phyloP scores from a whole-genome alignment of 306 rosid genomes.

The Pterocarpus santalinus region DNA sequence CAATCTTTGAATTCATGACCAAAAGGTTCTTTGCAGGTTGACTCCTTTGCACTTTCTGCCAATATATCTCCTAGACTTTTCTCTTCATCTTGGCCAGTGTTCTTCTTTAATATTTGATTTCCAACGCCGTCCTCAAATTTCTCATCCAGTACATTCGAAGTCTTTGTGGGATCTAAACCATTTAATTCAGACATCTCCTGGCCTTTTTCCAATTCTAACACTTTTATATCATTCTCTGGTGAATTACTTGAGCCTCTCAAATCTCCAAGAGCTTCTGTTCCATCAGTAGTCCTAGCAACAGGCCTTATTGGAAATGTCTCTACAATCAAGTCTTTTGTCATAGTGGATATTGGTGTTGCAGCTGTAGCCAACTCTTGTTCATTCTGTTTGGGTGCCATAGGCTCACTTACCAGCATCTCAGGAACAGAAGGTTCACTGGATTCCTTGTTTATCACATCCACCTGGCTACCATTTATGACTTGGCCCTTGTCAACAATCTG shows the following conservation, averaged over 20 bases:
- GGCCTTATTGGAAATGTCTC: constrained; percentile 82
- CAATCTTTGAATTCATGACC: constrained; percentile 42
- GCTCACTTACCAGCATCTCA: constrained; percentile 45
- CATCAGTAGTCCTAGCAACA: constrained; percentile 42
- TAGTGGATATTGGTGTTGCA: constrained; percentile 45
- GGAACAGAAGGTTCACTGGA: constrained; percentile 39
- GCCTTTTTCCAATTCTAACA: constrained; percentile 39
- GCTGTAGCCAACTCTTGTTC: constrained; percentile 51
- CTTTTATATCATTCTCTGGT: constrained; percentile 46
- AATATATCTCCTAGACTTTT: constrained; percentile 43
- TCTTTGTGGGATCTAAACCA: constrained; percentile 38
- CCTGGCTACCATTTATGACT: constrained; percentile 55
- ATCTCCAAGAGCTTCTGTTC: constrained; percentile 52
- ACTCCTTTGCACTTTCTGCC: constrained; percentile 52
- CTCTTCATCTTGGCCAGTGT: constrained; percentile 46
- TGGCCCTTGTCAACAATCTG: constrained; percentile 34
- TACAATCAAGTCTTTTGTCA: constrained; percentile 59
- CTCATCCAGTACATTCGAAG: constrained; percentile 44
- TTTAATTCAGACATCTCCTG: constrained; percentile 45
- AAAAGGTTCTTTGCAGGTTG: constrained; percentile 38
- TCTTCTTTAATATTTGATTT: constrained; percentile 44
- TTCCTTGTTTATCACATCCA: constrained; percentile 45
- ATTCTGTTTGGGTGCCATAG: constrained; percentile 46
- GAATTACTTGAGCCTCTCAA: constrained; percentile 42
- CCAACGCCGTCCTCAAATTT: constrained; percentile 49